Evolutionary conservation across 2,329 filamentous ascomycete species (phyloP).

Genomic region (Xylaria sp.): DNA sequence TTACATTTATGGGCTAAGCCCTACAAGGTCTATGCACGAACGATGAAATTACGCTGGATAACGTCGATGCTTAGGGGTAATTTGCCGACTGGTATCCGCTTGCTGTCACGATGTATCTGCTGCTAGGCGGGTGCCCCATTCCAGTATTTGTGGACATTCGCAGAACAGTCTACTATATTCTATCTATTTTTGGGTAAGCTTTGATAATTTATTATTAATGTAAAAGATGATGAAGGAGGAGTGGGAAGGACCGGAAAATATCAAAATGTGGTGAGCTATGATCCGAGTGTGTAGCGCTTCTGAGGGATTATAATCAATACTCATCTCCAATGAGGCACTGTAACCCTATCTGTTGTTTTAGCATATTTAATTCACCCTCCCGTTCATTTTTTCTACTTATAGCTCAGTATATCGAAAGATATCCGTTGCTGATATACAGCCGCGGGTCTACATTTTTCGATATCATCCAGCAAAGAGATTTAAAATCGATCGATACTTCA

Average conservation of each 20-base stretch:
- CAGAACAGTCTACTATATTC: not conserved
- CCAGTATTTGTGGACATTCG: no score
- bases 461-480: not conserved
- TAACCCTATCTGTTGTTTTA: not conserved
- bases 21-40: not conserved
- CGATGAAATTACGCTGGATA: not conserved
- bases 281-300: not conserved
- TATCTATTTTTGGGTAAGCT: not conserved
- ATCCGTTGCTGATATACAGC: not conserved
- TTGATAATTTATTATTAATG: no score
- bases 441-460: not conserved
- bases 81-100: not conserved
- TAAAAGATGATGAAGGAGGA: not conserved
- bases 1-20: not conserved
- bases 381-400: not conserved
- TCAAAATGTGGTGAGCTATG: not conserved
- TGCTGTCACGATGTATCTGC: not conserved
- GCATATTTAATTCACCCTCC: not conserved
- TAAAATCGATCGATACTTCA: not conserved
- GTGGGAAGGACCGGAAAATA: not conserved
- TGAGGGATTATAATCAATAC: not conserved
- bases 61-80: not conserved
- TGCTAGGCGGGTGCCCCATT: not conserved
- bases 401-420: not conserved
- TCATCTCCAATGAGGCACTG: not conserved